phyloP scores from a whole-genome alignment of 2,329 filamentous ascomycete species.

The Aureobasidium sp. region DNA sequence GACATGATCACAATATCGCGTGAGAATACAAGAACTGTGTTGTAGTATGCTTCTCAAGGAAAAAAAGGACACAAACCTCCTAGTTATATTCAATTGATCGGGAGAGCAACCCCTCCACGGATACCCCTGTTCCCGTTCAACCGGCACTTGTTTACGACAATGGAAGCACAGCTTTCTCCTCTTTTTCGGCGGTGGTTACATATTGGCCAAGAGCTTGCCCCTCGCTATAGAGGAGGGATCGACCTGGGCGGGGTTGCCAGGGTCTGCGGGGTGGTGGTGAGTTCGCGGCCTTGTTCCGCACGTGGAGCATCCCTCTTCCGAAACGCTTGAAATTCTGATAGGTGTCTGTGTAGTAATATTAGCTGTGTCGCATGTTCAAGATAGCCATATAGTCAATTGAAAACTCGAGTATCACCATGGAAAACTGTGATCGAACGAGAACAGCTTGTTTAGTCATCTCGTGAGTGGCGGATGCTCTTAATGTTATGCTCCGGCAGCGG shows the following conservation, averaged over 20 bases:
- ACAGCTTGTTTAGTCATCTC: neutral
- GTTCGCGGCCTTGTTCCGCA: neutral
- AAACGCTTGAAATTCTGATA: neutral
- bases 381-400: too few relatives aligned
- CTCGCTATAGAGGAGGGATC: neutral
- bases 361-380: too few relatives aligned
- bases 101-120: neutral
- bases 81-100: neutral
- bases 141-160: neutral
- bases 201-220: neutral
- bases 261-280: neutral
- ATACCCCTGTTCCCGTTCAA: neutral
- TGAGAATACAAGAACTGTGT: neutral
- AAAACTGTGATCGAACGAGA: neutral
- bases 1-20: neutral
- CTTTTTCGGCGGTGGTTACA: neutral
- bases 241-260: neutral
- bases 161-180: neutral
- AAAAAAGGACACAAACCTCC: neutral
- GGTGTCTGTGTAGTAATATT: neutral
- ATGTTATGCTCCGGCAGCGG: neutral
- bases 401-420: neutral
- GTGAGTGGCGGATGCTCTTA: neutral
- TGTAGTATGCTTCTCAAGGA: neutral
- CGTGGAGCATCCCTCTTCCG: neutral